These are phyloP conservation scores for Drechslerella stenobrocha DNA, from an alignment of 2,329 filamentous ascomycete species.

Conservation along the genomic window DNA sequence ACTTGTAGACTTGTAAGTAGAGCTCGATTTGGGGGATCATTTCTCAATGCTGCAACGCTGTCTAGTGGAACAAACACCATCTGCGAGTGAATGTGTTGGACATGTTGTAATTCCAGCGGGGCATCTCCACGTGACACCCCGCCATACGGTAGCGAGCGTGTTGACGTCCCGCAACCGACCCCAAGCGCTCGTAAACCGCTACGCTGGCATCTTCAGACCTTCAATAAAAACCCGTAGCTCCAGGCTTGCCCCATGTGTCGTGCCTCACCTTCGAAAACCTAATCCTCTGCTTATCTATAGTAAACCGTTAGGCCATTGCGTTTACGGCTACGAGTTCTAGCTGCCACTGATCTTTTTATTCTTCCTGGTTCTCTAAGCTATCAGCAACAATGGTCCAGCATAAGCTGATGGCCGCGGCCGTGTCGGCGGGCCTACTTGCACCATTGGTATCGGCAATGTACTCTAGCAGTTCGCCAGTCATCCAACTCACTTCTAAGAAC, in stretches of 20 bases:
- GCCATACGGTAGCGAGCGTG: slow-evolving; percentile 27
- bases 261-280: slow-evolving; percentile 19
- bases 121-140: slow-evolving; percentile 32
- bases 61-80: too few species aligned
- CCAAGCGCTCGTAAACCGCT: too few species aligned
- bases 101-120: slow-evolving; percentile 12
- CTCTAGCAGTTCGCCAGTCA: slow-evolving; percentile 79
- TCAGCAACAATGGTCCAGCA: slow-evolving; percentile 63
- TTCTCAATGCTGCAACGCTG: too few species aligned
- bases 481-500: slow-evolving; percentile 76
- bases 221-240: slow-evolving; percentile 28
- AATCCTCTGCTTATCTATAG: background rate
- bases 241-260: slow-evolving; percentile 5
- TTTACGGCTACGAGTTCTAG: too few species aligned
- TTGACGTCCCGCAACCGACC: slow-evolving; percentile 47
- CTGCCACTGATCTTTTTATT: too few species aligned
- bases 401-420: slow-evolving; percentile 55
- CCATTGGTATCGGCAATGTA: slow-evolving; percentile 74
- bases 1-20: too few species aligned
- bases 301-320: background rate
- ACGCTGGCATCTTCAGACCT: slow-evolving; percentile 46
- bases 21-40: too few species aligned
- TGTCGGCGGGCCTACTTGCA: slow-evolving; percentile 67
- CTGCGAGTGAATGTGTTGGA: background rate
- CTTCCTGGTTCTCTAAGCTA: too few species aligned